Conservation (phyloP, 2,329 filamentous ascomycete genomes). For the Colletotrichum sp. region DNA sequence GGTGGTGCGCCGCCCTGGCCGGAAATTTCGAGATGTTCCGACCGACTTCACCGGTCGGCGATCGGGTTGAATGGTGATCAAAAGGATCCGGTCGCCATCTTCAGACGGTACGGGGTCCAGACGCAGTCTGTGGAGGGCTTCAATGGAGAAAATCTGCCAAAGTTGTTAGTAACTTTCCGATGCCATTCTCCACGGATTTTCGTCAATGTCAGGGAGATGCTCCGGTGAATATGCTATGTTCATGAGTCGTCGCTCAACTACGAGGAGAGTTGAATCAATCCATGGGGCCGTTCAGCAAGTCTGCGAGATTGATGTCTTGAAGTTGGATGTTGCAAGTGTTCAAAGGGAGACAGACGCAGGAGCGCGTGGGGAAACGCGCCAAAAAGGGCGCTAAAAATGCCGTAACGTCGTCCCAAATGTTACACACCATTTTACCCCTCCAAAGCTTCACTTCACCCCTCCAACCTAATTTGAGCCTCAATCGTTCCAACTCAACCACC, state of each 20-base stretch:
- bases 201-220: background rate
- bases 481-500: background rate
- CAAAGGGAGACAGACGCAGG: background rate
- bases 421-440: background rate
- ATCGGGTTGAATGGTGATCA: background rate
- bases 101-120: background rate
- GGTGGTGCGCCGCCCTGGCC: background rate
- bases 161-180: background rate
- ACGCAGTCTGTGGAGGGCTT: background rate
- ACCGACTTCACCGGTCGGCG: background rate
- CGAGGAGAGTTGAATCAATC: background rate
- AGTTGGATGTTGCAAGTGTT: background rate
- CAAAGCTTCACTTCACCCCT: background rate
- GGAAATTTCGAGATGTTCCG: background rate
- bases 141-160: background rate
- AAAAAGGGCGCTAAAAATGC: background rate
- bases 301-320: background rate
- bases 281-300: background rate
- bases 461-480: slow-evolving; percentile 2
- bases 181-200: background rate
- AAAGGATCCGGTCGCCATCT: background rate
- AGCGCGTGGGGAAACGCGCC: background rate
- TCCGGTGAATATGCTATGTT: background rate
- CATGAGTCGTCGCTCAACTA: background rate
- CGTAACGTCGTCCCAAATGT: background rate